Evolutionary conservation across 306 rosid genomes (phyloP), one percentile per base, ranked within the genome.

Genomic region (Boehmeria nivea): DNA sequence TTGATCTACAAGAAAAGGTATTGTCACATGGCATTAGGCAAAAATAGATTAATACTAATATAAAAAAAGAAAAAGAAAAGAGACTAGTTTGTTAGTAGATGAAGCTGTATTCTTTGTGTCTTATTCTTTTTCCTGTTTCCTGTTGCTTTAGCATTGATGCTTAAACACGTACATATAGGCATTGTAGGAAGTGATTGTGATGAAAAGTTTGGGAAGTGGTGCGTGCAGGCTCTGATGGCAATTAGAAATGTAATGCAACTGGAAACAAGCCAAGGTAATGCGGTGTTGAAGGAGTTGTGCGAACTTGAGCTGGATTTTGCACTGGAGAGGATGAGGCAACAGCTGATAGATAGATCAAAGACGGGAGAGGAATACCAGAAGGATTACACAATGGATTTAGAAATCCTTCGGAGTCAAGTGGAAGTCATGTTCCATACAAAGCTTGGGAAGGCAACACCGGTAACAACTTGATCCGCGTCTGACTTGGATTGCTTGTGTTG

Each of bases 1-100:
- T 90, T 67, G 89, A 84, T 70, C 85, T 87, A 69, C 88, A 78
- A 71, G 94, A 90, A 65, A 90, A 90, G 98, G 98, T 84, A 20
- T 2, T 3, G 22, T 17, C 24, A n/a, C 52, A 28, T 3, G 3
- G 34, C 34, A 28, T 28, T 28, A 28, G 34, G 34, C 34, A 3
- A 8, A 28, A 28, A 28, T n/a, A n/a, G n/a, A n/a, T n/a, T n/a
- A n/a, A n/a, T n/a, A n/a, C n/a, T n/a, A n/a, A n/a, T n/a, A n/a
- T n/a, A n/a, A n/a, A n/a, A n/a, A n/a, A n/a, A n/a, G n/a, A n/a
- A n/a, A n/a, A n/a, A n/a, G n/a, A n/a, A n/a, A 28, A 3, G 34
- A 28, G 34, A 28, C 34, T 28, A 8, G 8, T 3, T 28, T 3
- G 34, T 28, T 28, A 3, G 34, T 28, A 3, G n/a, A 28, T 8